Evolutionary conservation across 2,329 filamentous ascomycete genomes (phyloP), one percentile per base, ranked within the genome.

Genomic region (Colletotrichum sp.): DNA sequence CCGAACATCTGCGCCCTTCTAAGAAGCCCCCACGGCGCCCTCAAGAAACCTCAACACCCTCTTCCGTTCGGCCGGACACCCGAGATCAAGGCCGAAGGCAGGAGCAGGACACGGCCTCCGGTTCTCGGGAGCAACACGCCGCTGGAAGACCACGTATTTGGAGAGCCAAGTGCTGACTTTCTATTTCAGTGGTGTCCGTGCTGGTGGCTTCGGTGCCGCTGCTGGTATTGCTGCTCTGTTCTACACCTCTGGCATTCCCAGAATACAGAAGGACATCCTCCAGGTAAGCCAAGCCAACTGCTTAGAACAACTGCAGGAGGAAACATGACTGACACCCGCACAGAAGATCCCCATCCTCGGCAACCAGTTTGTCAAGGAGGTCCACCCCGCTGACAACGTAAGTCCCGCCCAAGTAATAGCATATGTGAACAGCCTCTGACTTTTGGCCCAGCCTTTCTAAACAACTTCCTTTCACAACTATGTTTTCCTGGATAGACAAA

Each of bases 371-470:
- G 80, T 87, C 80, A 88, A 89, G 83, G 86, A 91, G 81, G 80
- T 90, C 79, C 88, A 90, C 79, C 86, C 91, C 76, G 90, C 91
- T 76, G 92, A 93, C 85, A 93, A 92, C 85, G 91, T 93, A 80
- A 87, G 91, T 88, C 13, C 30, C 21, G 8, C 16, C 34, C 30
- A 21, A 2, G 15, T 9, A 30, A 18, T 39, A 15, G 24, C 18
- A 10, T 30, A 5, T 4, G 8, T n/a, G 16, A 8, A 10, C 15
- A 12, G 4, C 1, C 26, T 67, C 72, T 71, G 59, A 67, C 21
- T 18, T 21, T 8, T 10, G 4, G 9, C 15, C 13, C 32, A 86
- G 86, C 85, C 86, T 68, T 87, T 87, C 81, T 87, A 86, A 87
- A 81, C 60, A 12, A 59, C 13, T 57, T 10, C 28, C 16, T 13